phyloP scores from a whole-genome alignment of 75 land plant species.

The Cunninghamia lanceolata region DNA sequence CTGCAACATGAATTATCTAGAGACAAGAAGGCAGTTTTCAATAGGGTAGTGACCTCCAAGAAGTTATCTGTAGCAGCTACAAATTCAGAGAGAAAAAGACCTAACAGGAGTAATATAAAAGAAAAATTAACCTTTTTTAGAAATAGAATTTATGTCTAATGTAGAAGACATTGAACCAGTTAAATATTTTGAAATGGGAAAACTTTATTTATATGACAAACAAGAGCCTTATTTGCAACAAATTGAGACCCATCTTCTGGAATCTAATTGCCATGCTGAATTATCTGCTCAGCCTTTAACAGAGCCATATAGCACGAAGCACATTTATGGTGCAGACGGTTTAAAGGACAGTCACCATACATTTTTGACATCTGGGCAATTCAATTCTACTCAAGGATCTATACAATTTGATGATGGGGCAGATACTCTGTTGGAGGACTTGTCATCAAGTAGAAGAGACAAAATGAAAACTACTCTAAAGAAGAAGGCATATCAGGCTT shows the following conservation, averaged over 20 bases:
- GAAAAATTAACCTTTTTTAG: background rate
- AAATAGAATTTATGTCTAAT: background rate
- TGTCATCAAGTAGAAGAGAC: background rate
- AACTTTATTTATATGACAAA: background rate
- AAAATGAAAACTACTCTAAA: background rate
- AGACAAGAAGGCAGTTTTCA: background rate
- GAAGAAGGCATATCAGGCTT: background rate
- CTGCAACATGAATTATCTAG: background rate
- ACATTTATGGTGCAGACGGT: background rate
- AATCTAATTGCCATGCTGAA: background rate
- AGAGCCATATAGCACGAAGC: background rate
- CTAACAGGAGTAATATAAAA: background rate
- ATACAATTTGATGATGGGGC: background rate
- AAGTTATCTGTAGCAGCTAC: background rate
- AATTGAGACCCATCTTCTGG: background rate
- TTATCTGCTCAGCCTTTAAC: background rate
- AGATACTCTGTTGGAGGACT: background rate
- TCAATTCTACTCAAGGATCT: background rate
- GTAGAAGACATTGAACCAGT: background rate
- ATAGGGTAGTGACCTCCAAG: background rate
- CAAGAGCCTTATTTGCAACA: background rate
- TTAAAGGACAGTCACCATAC: background rate
- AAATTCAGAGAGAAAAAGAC: constrained; percentile 1
- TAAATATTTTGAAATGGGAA: background rate
- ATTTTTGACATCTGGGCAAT: background rate